A percentile compares a stretch with the other conserved stretches of the same genome.
Evolutionary conservation across 495 filamentous ascomycete species (phyloP).

Genomic region (Hapsidospora chrysogenum): DNA sequence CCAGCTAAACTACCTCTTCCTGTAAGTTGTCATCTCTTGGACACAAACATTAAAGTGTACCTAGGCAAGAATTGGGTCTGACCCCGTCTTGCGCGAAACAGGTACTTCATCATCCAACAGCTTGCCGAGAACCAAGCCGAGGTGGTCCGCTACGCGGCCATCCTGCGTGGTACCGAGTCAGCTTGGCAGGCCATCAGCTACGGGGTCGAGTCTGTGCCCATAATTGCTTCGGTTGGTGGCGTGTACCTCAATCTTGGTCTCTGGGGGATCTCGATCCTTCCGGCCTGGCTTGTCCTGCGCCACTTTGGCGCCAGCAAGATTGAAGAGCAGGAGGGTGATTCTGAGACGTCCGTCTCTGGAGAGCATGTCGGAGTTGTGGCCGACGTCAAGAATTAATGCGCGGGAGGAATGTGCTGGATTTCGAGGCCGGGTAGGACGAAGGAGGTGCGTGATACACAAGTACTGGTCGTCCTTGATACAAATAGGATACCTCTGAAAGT

Average conservation of each 20-base stretch:
- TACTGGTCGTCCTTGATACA: too few relatives aligned
- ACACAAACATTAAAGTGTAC: background rate
- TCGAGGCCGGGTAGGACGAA: too few relatives aligned
- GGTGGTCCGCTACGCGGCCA: constrained; percentile 40
- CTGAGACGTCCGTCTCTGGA: too few relatives aligned
- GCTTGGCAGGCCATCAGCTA: constrained; percentile 47
- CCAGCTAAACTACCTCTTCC: constrained; percentile 46
- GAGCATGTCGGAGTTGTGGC: too few relatives aligned
- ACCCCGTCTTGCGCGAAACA: constrained; percentile 7
- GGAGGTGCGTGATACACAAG: too few relatives aligned
- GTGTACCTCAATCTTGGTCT: constrained; percentile 47
- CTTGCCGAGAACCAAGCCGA: constrained; percentile 37
- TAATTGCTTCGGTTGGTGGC: constrained; percentile 41
- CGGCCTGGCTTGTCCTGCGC: constrained; percentile 41
- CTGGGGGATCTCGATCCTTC: constrained; percentile 37
- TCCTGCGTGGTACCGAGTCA: constrained; percentile 44
- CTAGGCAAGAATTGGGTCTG: background rate
- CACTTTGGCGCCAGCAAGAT: constrained; percentile 31
- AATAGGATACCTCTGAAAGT: too few relatives aligned
- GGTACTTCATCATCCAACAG: constrained; percentile 45
- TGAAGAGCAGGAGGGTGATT: too few relatives aligned
- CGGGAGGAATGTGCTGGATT: too few relatives aligned
- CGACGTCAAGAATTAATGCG: too few relatives aligned
- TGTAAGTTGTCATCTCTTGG: constrained; percentile 20
- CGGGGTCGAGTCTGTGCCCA: constrained; percentile 34